Base-by-base conservation (phyloP, 352 stramenopile genomes). In the Phytophthora sp. region DNA sequence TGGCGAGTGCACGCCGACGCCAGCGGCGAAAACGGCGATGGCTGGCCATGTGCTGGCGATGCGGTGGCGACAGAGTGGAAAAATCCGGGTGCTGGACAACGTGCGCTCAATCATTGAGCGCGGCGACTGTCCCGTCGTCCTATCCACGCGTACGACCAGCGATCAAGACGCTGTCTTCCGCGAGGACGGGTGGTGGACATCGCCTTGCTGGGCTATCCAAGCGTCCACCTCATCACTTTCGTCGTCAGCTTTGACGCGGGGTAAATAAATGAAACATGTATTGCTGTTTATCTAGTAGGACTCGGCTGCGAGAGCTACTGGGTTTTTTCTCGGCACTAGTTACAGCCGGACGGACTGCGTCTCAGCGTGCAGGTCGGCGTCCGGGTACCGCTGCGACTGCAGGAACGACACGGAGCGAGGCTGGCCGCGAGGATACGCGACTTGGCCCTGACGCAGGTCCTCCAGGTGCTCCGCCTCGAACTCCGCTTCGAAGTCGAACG, bases 371-470 rank as follows among this genome's bases (percentile, higher is more conserved):
- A 93, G 31, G 24, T 93, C 72, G 5, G 84, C 76, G 49, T 93
- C 84, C 18, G 82, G 84, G 65, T 89, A 93, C 53, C 59, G 74
- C 43, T 86, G 78, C 51, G 84, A 93, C 62, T 87, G 78, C 62
- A 89, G 50, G 63, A 93, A 91, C n/a, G 79, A 82, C 13, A 82
- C 38, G 10, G 84, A 93, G 27, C 84, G 79, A 21, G 80, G 70
- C 65, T 89, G 75, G 23, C 76, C 64, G 10, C 69, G 65, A 0
- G 81, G 74, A 37, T 90, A 88, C 23, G 50, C 53, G 28, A 88
- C 75, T 41, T 88, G 75, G 39, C 79, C 57, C 24, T 79, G 71
- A 1, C 75, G 59, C 66, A 87, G 37, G 52, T 84, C 71, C 24
- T 72, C 32, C 3, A 76, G 44, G 45, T 72, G 68, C 48, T 83